Conservation (phyloP, 1,139 yeast genomes). For the Nakaseomyces delphensis region DNA sequence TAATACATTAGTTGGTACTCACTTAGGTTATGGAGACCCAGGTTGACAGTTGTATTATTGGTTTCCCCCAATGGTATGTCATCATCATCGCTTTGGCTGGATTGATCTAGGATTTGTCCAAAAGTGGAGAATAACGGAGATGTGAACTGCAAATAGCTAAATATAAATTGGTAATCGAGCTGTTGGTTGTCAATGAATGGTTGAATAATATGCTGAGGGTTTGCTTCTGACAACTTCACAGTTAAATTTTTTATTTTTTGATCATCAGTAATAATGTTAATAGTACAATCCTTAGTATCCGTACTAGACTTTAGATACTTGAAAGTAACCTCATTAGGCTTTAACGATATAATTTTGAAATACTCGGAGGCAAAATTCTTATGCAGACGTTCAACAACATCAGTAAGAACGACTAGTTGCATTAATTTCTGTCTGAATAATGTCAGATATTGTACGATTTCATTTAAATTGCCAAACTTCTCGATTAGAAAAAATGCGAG, state of each 20-base stretch:
- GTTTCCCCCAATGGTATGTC: neutral
- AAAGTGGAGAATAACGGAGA: constrained; percentile 27
- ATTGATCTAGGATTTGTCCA: constrained; percentile 16
- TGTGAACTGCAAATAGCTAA: constrained; percentile 31
- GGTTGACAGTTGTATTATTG: constrained; percentile 10
- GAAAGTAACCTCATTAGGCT: constrained; percentile 31
- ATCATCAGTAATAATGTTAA: constrained; percentile 25
- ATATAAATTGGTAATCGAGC: constrained; percentile 29
- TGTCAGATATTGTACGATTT: constrained; percentile 26
- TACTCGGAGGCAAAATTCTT: constrained; percentile 28
- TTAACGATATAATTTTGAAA: constrained; percentile 28
- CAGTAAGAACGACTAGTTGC: constrained; percentile 30
- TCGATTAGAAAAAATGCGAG: constrained; percentile 28
- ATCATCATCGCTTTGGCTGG: constrained; percentile 9
- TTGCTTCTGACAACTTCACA: constrained; percentile 26
- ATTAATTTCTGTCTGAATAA: constrained; percentile 28
- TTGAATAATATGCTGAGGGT: constrained; percentile 31
- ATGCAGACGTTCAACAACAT: constrained; percentile 30
- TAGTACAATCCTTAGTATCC: constrained; percentile 28
- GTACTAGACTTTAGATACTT: constrained; percentile 25
- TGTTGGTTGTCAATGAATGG: constrained; percentile 26
- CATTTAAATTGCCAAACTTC: constrained; percentile 22
- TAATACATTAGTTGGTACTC: constrained; percentile 27
- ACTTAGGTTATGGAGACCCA: constrained; percentile 27
- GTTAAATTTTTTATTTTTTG: constrained; percentile 25